Base-by-base conservation (phyloP, 2,329 filamentous ascomycete genomes). In the Colletotrichum musae region DNA sequence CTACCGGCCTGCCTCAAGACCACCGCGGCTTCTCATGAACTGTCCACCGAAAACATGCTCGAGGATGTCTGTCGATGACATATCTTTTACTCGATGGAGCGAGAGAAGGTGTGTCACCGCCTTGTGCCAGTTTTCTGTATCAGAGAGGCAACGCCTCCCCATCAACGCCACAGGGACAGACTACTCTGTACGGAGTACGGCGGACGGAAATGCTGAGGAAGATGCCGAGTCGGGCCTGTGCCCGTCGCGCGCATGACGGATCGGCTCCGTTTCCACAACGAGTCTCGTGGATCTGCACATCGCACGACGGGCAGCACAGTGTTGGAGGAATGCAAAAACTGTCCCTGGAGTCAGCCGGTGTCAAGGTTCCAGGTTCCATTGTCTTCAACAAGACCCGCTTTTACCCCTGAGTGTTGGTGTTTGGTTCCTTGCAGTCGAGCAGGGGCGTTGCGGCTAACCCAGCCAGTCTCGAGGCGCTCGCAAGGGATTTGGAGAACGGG, bases 401-500 rank as follows among this genome's bases (percentile, higher is more conserved):
- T 75, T 75, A 73, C 74, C 74, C 74, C 74, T 75, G 74, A 74
- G 48, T 39, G 64, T 53, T 54, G 47, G 26, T 47, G 53, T 62
- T 43, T 45, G 69, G 65, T 54, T 68, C 66, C 72, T 69, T 59
- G 66, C 65, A 64, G 57, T 57, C 61, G 47, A 24, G 41, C 61
- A 64, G 26, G 54, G 56, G 45, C 15, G 21, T 57, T 57, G 57
- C 56, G 62, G 57, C 67, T 66, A 61, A 54, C 50, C 64, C 58
- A 58, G 26, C 67, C 64, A 63, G 39, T 45, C 45, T 57, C 56
- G 15, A 28, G 47, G 43, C 21, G 21, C 32, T 18, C 16, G 21
- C 32, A 58, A 48, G 39, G 64, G 53, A 48, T 69, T 13, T 26
- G 18, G 47, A 56, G 43, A 56, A 21, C 54, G 26, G 13, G 56